Conservation (phyloP, 352 stramenopile genomes). For the Globisporangium sylvaticum region DNA sequence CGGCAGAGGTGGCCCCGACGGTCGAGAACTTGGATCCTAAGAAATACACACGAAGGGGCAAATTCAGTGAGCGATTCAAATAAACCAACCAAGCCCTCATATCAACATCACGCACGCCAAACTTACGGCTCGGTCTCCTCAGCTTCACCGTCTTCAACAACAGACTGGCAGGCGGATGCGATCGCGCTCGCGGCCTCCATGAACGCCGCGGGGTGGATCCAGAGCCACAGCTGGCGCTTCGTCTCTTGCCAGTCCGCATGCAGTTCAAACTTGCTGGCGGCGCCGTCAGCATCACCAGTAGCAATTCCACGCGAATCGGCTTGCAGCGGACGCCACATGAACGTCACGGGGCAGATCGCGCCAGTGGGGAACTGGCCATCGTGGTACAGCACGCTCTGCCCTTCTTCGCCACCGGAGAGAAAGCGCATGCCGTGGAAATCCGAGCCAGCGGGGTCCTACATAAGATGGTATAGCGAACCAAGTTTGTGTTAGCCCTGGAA, state of each 20-base stretch:
- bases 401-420: slow-evolving; percentile 50
- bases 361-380: slow-evolving; percentile 47
- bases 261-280: slow-evolving; percentile 24
- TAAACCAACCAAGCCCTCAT: neutral
- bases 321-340: slow-evolving; percentile 64
- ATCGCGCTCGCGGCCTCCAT: slow-evolving; percentile 70
- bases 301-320: slow-evolving; percentile 17
- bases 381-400: slow-evolving; percentile 50
- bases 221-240: slow-evolving; percentile 77
- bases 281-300: neutral
- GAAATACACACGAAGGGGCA: neutral
- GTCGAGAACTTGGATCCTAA: slow-evolving; percentile 57
- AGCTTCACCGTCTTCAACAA: slow-evolving; percentile 39
- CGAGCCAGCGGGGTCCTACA: slow-evolving; percentile 51
- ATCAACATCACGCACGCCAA: neutral
- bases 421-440: slow-evolving; percentile 59
- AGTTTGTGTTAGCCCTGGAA: neutral
- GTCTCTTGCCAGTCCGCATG: slow-evolving; percentile 34
- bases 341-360: slow-evolving; percentile 65
- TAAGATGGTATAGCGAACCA: neutral
- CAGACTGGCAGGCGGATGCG: slow-evolving; percentile 39
- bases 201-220: slow-evolving; percentile 72
- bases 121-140: slow-evolving; percentile 7
- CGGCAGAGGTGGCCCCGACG: slow-evolving; percentile 60
- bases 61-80: neutral